These are phyloP conservation scores for Blastobotrys arbuscula DNA, from an alignment of 1,139 yeast genomes.

Conservation along the genomic window DNA sequence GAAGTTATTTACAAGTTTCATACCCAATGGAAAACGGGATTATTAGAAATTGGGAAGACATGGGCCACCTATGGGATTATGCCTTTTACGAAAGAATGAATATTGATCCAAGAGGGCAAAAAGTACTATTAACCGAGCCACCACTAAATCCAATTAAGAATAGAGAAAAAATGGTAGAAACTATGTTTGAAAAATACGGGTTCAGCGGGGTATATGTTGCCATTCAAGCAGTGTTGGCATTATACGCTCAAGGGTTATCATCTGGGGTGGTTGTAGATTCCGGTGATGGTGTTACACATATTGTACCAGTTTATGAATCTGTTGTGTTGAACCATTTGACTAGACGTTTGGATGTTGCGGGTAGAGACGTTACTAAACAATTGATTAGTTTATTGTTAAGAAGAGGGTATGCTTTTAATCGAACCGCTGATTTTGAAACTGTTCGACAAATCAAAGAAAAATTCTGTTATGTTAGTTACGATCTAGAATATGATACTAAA, in stretches of 20 bases:
- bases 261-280: slow-evolving; percentile 99
- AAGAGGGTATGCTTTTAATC: slow-evolving; percentile 95
- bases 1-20: slow-evolving; percentile 83
- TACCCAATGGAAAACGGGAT: slow-evolving; percentile 99
- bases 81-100: slow-evolving; percentile 91
- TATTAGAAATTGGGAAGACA: slow-evolving; percentile 96
- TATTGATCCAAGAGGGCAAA: slow-evolving; percentile 67
- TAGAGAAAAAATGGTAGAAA: slow-evolving; percentile 96
- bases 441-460: slow-evolving; percentile 97
- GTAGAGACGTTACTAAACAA: slow-evolving; percentile 95
- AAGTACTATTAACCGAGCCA: slow-evolving; percentile 89
- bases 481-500: slow-evolving; percentile 80
- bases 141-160: slow-evolving; percentile 98
- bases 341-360: slow-evolving; percentile 91
- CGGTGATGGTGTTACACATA: slow-evolving; percentile 92
- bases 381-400: slow-evolving; percentile 83
- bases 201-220: slow-evolving; percentile 98
- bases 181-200: slow-evolving; percentile 93
- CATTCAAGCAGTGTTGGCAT: slow-evolving; percentile 94
- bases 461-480: slow-evolving; percentile 91
- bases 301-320: slow-evolving; percentile 96
- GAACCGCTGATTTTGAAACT: slow-evolving; percentile 98
- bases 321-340: slow-evolving; percentile 93
- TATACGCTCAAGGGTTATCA: slow-evolving; percentile 93
- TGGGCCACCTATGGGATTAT: slow-evolving; percentile 98